A percentile compares a stretch with the other conserved stretches of the same genome.
Conservation (phyloP, 2,329 filamentous ascomycete species). For the Mycosphaerella sp. region DNA sequence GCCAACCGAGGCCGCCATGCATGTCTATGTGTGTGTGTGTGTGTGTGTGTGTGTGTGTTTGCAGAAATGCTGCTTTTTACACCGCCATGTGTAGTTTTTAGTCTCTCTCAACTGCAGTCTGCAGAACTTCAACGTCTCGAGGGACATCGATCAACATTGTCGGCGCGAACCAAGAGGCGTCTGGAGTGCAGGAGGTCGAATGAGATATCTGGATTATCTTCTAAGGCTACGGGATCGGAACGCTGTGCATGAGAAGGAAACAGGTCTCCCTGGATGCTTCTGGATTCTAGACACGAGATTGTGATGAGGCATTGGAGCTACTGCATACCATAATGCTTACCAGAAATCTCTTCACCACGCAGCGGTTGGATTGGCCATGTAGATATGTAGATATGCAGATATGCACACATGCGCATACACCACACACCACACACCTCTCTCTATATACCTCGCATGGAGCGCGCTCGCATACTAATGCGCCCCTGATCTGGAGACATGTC, state of each 20-base stretch:
- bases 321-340: constrained; percentile 18
- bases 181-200: not conserved
- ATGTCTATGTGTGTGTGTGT: not conserved
- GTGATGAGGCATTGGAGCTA: constrained; percentile 10
- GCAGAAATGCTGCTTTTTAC: not conserved
- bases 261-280: constrained; percentile 3
- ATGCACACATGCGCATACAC: no score
- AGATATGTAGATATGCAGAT: not conserved
- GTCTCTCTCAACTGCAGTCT: constrained; percentile 17
- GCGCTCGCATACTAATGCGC: not conserved
- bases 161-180: constrained; percentile 4
- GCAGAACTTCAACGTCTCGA: constrained; percentile 8
- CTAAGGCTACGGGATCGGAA: constrained; percentile 10
- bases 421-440: no score
- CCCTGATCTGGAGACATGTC: constrained; percentile 11
- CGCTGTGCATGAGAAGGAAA: constrained; percentile 11
- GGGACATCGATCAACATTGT: not conserved
- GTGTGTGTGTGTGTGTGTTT: not conserved
- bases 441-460: constrained; percentile 2
- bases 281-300: not conserved
- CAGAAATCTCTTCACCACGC: constrained; percentile 17
- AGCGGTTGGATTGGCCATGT: constrained; percentile 11
- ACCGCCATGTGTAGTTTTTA: constrained; percentile 9
- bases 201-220: not conserved
- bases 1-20: not conserved